Percentiles rank a stretch among this genome's conserved stretches.
phyloP scores from a whole-genome alignment of 2,329 filamentous ascomycete genomes.

The Calcarisporium arbuscula region DNA sequence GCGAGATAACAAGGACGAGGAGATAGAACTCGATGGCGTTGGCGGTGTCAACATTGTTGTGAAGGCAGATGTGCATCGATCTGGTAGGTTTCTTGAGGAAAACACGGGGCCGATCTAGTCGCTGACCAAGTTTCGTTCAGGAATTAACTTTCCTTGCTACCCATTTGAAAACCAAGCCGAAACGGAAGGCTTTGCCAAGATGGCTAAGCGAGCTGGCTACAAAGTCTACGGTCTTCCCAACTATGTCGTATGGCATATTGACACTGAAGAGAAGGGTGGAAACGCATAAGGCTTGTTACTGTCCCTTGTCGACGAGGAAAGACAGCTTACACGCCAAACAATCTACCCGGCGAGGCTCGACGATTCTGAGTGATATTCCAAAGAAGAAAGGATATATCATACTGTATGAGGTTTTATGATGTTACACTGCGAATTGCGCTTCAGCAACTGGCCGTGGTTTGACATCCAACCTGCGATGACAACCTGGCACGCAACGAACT shows the following conservation, averaged over 20 bases:
- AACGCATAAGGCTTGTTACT: conserved; percentile 47
- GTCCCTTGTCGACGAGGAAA: too few species aligned
- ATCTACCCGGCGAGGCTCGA: conserved; percentile 6
- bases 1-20: conserved; percentile 84
- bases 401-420: conserved; percentile 21
- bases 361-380: too few species aligned
- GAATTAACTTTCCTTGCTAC: conserved; percentile 96
- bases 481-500: conserved; percentile 4
- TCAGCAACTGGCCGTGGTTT: conserved; percentile 8
- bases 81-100: conserved; percentile 50
- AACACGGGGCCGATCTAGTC: background rate
- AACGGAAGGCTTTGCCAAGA: conserved; percentile 97
- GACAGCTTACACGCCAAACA: too few species aligned
- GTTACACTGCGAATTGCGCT: conserved; percentile 9
- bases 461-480: conserved; percentile 8
- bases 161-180: conserved; percentile 98
- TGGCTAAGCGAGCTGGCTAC: conserved; percentile 95
- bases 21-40: conserved; percentile 89
- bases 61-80: conserved; percentile 94
- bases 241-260: conserved; percentile 98
- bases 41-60: conserved; percentile 96
- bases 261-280: conserved; percentile 89
- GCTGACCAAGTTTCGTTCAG: conserved; percentile 37
- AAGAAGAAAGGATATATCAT: too few species aligned
- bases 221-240: conserved; percentile 89